Evolutionary conservation across 2,329 filamentous ascomycete species (phyloP).

Genomic region (Neonectria faginata): DNA sequence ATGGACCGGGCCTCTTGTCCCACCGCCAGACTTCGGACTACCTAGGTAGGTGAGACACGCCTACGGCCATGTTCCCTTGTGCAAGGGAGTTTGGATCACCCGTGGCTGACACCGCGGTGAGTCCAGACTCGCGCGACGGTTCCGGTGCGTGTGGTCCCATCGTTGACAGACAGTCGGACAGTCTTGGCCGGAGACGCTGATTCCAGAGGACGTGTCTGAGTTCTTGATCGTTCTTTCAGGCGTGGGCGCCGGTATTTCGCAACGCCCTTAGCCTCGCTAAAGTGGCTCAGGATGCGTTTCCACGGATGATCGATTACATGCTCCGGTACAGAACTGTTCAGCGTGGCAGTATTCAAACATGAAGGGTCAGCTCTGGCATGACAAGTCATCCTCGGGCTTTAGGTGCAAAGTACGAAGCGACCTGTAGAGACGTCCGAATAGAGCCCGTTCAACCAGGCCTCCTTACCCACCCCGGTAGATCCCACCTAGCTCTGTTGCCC

Average conservation of each 20-base stretch:
- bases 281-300: not conserved
- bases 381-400: not conserved
- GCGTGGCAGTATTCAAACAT: not conserved
- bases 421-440: not conserved
- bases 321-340: too few species aligned
- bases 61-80: conserved; percentile 13
- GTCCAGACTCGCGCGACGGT: conserved; percentile 14
- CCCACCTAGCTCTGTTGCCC: not conserved
- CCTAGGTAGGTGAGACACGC: conserved; percentile 18
- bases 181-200: not conserved
- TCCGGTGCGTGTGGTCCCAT: not conserved
- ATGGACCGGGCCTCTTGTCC: conserved; percentile 19
- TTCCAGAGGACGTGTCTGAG: not conserved
- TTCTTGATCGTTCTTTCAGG: not conserved
- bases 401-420: not conserved
- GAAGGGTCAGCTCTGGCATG: not conserved
- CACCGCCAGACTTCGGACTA: conserved; percentile 14
- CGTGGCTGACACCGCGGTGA: conserved; percentile 19
- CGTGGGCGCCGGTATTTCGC: not conserved
- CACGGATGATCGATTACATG: too few species aligned
- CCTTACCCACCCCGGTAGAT: not conserved
- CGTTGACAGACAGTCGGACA: not conserved
- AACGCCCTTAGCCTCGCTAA: not conserved
- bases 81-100: conserved; percentile 22
- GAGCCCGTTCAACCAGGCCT: not conserved